Percentiles rank a stretch among this genome's conserved stretches.
Evolutionary conservation across 1,284 basidiomycete species (phyloP).

Genomic region (Puccinia triticina): DNA sequence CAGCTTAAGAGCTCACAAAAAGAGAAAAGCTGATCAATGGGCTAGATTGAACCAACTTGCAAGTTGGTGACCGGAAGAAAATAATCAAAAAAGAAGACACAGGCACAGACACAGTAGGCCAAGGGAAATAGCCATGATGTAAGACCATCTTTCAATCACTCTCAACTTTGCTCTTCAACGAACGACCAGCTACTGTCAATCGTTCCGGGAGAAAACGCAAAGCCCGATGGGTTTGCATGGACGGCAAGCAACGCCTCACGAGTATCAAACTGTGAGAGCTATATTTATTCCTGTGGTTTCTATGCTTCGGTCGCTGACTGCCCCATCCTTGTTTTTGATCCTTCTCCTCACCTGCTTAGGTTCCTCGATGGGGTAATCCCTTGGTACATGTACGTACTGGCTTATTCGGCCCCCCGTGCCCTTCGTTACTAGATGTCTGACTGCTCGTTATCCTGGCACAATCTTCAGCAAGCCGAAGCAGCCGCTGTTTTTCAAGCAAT

Average conservation of each 20-base stretch:
- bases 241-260: constrained; percentile 50
- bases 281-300: background rate
- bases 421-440: background rate
- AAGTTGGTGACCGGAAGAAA: too few relatives aligned
- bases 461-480: constrained; percentile 31
- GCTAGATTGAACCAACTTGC: too few relatives aligned
- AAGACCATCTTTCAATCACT: too few relatives aligned
- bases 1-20: too few relatives aligned
- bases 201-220: background rate
- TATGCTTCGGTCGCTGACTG: background rate
- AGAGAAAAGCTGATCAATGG: too few relatives aligned
- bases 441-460: background rate
- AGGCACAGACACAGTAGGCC: too few relatives aligned
- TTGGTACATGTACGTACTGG: constrained; percentile 39
- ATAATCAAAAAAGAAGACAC: too few relatives aligned
- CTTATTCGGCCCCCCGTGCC: background rate
- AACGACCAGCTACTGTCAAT: constrained; percentile 4
- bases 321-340: background rate
- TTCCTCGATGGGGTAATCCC: constrained; percentile 47
- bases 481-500: constrained; percentile 47
- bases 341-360: too few relatives aligned
- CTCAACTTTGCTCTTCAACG: constrained; percentile 46
- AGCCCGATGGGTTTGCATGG: constrained; percentile 50
- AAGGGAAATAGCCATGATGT: too few relatives aligned
- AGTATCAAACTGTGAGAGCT: constrained; percentile 40